A percentile compares a stretch with the other conserved stretches of the same genome.
These are phyloP conservation scores for Abelmoschus esculentus DNA, from an alignment of 345 rosid species.

Conservation along the genomic window DNA sequence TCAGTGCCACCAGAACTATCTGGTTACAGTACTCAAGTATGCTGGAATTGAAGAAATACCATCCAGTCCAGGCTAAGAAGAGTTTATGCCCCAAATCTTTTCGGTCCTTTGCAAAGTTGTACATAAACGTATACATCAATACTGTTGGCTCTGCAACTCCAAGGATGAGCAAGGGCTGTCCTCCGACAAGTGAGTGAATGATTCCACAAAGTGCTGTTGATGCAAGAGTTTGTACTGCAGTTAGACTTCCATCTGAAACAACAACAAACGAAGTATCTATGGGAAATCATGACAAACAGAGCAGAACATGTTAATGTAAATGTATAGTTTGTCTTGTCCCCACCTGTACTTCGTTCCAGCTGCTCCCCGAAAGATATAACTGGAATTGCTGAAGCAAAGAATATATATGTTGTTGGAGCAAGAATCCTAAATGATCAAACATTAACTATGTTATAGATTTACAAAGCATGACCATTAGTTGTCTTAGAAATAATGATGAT, in stretches of 20 bases:
- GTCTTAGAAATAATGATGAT: not conserved
- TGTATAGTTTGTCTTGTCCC: not conserved
- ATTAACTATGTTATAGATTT: conserved; percentile 10
- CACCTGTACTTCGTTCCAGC: conserved; percentile 67
- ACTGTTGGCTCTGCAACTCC: conserved; percentile 94
- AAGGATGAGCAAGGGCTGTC: conserved; percentile 69
- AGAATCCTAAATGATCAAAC: conserved; percentile 42
- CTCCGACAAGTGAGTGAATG: conserved; percentile 73
- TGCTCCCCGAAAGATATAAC: conserved; percentile 88
- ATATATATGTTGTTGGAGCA: conserved; percentile 77
- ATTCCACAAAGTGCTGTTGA: conserved; percentile 79
- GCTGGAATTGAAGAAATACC: conserved; percentile 27
- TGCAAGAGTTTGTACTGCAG: conserved; percentile 61
- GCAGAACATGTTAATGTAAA: not conserved
- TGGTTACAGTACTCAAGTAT: not conserved
- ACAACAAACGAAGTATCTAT: not conserved
- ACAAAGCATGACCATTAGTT: not conserved
- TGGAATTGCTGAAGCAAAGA: conserved; percentile 82
- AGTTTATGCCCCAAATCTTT: conserved; percentile 54
- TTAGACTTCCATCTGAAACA: conserved; percentile 59
- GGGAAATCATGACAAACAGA: conserved; percentile 5
- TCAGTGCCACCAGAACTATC: conserved; percentile 7
- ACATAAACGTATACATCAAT: conserved; percentile 67
- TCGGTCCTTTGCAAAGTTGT: conserved; percentile 59
- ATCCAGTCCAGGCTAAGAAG: conserved; percentile 83